Conservation (phyloP, 306 rosid species). For the Morella rubra region DNA sequence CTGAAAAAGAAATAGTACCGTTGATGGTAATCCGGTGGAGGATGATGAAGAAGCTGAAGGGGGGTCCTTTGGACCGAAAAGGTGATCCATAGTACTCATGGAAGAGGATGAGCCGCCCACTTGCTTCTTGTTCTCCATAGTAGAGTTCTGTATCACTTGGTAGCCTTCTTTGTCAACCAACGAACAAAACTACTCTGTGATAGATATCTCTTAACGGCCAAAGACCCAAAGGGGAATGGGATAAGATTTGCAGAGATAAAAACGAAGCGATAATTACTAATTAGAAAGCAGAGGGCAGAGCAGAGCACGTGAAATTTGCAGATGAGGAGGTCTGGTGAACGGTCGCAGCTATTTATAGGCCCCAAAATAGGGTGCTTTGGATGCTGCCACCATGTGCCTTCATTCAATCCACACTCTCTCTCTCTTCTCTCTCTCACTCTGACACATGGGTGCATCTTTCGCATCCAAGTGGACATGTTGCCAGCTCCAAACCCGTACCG, state of each 20-base stretch:
- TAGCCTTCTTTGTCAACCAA: constrained; percentile 43
- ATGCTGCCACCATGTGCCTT: constrained; percentile 43
- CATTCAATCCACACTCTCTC: constrained; percentile 22
- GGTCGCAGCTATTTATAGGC: constrained; percentile 46
- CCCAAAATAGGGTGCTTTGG: constrained; percentile 27
- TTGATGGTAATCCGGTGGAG: constrained; percentile 45
- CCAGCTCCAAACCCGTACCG: constrained; percentile 32
- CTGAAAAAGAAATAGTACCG: constrained; percentile 39
- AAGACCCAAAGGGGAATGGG: constrained; percentile 33
- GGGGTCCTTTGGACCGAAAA: constrained; percentile 68
- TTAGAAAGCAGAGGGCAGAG: constrained; percentile 16
- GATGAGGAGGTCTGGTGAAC: constrained; percentile 32
- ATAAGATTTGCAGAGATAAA: constrained; percentile 50
- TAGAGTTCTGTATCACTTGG: background rate
- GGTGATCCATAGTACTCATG: constrained; percentile 49
- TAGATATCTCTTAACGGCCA: constrained; percentile 40
- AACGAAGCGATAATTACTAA: constrained; percentile 22
- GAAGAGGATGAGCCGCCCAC: constrained; percentile 47
- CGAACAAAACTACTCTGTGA: constrained; percentile 49
- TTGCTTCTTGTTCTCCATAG: constrained; percentile 58
- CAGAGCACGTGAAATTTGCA: constrained; percentile 48
- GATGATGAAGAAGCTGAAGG: constrained; percentile 48
- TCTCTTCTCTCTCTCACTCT: constrained; percentile 16
- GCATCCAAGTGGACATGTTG: constrained; percentile 41
- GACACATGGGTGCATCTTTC: constrained; percentile 24